Percentiles rank a stretch among this genome's conserved stretches.
Evolutionary conservation across 2,329 filamentous ascomycete species (phyloP).

Genomic region (Aureobasidium sp.): DNA sequence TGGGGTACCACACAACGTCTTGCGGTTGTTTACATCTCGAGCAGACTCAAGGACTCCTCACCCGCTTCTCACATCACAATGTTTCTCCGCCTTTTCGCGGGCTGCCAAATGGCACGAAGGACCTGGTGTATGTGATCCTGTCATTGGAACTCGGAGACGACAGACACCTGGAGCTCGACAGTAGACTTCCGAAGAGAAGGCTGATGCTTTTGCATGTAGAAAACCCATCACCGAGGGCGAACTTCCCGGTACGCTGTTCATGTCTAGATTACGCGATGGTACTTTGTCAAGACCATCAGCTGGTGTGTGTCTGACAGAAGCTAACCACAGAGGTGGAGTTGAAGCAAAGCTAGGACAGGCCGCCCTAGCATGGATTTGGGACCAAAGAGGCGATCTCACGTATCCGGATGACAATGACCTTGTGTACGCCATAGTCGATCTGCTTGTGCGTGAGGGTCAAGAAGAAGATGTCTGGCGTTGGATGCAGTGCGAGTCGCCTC

Average conservation of each 20-base stretch:
- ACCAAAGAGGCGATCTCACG: background rate
- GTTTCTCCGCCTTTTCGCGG: too few relatives aligned
- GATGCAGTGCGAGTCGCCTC: background rate
- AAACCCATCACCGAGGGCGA: background rate
- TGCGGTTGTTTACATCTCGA: background rate
- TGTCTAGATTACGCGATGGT: background rate
- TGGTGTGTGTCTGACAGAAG: background rate
- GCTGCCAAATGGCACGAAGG: too few relatives aligned
- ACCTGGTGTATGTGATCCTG: too few relatives aligned
- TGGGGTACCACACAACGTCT: too few relatives aligned
- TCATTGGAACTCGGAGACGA: background rate
- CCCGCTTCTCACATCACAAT: background rate
- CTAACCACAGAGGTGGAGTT: too few relatives aligned
- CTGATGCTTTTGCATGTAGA: background rate
- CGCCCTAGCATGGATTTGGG: background rate
- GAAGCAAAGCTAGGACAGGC: background rate
- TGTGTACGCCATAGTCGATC: background rate
- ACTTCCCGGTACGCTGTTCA: background rate
- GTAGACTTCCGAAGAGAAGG: background rate
- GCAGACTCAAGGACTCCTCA: background rate
- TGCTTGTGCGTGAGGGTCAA: background rate
- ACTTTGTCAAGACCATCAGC: background rate
- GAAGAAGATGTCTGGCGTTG: background rate
- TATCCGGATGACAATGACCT: background rate
- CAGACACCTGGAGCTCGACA: background rate